Percentiles rank a stretch among this genome's conserved stretches.
Conservation (phyloP, 2,329 filamentous ascomycete genomes). For the Neoascochyta sp. region DNA sequence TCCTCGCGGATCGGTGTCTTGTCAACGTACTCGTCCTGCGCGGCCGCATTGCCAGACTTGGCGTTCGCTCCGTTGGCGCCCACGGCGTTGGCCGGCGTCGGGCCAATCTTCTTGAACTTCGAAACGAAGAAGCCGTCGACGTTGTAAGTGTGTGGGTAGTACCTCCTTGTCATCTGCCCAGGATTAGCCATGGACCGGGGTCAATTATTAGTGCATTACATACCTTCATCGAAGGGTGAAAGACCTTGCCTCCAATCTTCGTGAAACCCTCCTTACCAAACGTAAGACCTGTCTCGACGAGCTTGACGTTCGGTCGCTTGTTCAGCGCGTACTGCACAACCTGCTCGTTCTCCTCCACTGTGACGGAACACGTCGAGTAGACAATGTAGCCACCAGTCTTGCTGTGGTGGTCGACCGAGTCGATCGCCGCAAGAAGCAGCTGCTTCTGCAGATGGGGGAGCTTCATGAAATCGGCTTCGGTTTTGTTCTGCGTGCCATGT, state of each 20-base stretch:
- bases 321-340: conserved; percentile 91
- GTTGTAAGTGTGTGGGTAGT: conserved; percentile 39
- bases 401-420: conserved; percentile 85
- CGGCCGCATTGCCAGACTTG: conserved; percentile 43
- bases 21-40: conserved; percentile 53
- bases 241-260: conserved; percentile 84
- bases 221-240: conserved; percentile 78
- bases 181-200: too few species aligned
- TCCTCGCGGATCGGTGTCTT: conserved; percentile 62
- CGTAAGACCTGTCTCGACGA: conserved; percentile 84
- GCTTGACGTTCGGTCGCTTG: conserved; percentile 87
- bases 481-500: conserved; percentile 64
- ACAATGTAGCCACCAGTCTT: conserved; percentile 94
- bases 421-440: conserved; percentile 85
- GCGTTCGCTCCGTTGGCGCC: conserved; percentile 30
- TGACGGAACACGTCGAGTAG: conserved; percentile 95
- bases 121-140: conserved; percentile 98
- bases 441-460: conserved; percentile 95
- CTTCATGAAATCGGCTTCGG: conserved; percentile 87
- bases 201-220: too few species aligned
- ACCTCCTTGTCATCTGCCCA: conserved; percentile 32
- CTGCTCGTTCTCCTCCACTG: conserved; percentile 87
- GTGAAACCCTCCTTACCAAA: conserved; percentile 94
- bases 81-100: conserved; percentile 62
- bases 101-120: conserved; percentile 90